Base-by-base conservation (phyloP, 2,329 filamentous ascomycete genomes). In the Cadophora malorum region DNA sequence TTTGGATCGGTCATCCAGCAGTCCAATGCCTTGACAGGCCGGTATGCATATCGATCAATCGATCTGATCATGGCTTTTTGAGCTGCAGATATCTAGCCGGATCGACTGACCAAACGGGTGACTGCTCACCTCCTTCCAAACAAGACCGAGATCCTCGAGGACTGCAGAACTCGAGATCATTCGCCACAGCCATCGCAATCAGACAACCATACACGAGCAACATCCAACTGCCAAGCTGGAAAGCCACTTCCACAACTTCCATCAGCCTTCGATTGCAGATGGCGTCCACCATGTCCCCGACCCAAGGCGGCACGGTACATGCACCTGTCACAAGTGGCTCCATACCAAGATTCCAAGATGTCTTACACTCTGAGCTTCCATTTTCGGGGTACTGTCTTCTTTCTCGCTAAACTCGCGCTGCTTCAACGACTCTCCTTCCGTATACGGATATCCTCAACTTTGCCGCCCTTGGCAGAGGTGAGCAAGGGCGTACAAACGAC, bases 101-200 rank as follows among this genome's bases (percentile, higher is more conserved):
- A 59, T 45, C 21, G 33, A 23, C 55, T 23, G 35, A 38, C n/a
- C 19, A 4, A 31, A 23, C 19, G 19, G 10, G 28, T 38, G 14
- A 23, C 53, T 14, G 14, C 28, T 38, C n/a, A 33, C n/a, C 55
- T 59, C 35, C 35, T 59, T 59, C 55, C 55, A 59, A 45, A 41
- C n/a, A 59, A 16, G n/a, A 59, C 55, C 35, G 9, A 41, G 55
- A 16, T 59, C 50, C 50, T n/a, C 25, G 25, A 31, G 14, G 50
- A 31, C 9, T 5, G 33, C 33, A 35, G 31, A 2, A 47, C 16
- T 6, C 5, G 8, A 31, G 9, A 31, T 7, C 14, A 10, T 31
- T 53, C 25, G 25, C 50, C 2, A 31, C 25, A 31, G 14, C 50
- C 25, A 33, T 28, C 49, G 23, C 49, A 25, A 14, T 52, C 7